phyloP scores from a whole-genome alignment of 805 yeast genomes.

The Cyberlindnera samutprakarnensis region DNA sequence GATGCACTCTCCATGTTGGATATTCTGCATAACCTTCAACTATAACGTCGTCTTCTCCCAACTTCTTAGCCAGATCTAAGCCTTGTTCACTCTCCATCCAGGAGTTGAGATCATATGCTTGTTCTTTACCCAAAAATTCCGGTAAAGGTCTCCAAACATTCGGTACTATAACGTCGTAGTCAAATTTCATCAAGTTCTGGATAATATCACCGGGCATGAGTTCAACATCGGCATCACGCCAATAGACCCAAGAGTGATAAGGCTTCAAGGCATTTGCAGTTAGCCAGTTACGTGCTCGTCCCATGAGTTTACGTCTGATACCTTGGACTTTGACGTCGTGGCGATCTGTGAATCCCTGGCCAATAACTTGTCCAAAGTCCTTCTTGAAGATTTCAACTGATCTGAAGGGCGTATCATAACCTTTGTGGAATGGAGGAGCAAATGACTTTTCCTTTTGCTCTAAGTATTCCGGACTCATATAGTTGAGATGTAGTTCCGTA shows the following conservation, averaged over 20 bases:
- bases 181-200: constrained; percentile 62
- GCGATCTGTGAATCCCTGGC: constrained; percentile 78
- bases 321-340: constrained; percentile 86
- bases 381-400: constrained; percentile 73
- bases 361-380: constrained; percentile 78
- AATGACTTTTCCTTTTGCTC: constrained; percentile 51
- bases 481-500: constrained; percentile 54
- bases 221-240: constrained; percentile 86
- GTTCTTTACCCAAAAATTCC: constrained; percentile 80
- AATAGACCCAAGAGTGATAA: constrained; percentile 84
- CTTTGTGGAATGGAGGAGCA: constrained; percentile 56
- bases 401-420: constrained; percentile 64
- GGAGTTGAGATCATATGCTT: constrained; percentile 92
- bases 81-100: constrained; percentile 91
- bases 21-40: constrained; percentile 86
- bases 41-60: constrained; percentile 76
- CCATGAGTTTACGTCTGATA: constrained; percentile 76
- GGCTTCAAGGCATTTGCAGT: constrained; percentile 68
- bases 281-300: constrained; percentile 81
- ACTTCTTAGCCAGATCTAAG: constrained; percentile 49
- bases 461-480: constrained; percentile 62
- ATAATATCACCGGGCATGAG: constrained; percentile 73
- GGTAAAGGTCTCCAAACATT: constrained; percentile 98
- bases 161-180: constrained; percentile 69
- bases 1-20: constrained; percentile 79